Base-by-base conservation (phyloP, 1,284 basidiomycete species). In the Farysia itapuensis region DNA sequence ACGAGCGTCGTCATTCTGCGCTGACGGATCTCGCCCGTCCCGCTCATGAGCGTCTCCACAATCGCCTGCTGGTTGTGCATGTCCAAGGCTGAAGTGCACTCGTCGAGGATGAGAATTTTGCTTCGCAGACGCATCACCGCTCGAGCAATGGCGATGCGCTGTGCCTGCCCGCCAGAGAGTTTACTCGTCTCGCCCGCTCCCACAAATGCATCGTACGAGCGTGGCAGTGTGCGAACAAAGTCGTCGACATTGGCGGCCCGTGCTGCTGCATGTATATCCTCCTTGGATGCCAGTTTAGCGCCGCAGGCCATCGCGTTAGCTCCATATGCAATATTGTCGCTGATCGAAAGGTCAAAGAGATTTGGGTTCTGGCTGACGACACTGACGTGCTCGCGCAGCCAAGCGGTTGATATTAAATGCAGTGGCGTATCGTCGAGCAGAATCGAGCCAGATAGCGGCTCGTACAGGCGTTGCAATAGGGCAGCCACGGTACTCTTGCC, bases 121-220 rank as follows among this genome's bases (percentile, higher is more conserved):
- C 86, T 81, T 0, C 82, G 81, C 11, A 84, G 80, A 7, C 80
- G 75, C n/a, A 87, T 85, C 13, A 97, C 82, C 0, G 92, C 91
- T 2, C 94, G 83, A 0, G 94, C 94, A 60, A 97, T 91, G 70
- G 89, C 87, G 7, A 98, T 78, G 4, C 94, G 84, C 78, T 98
- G 94, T 2, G 88, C 89, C 75, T 98, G 94, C 1, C 94, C 94
- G 23, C 94, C 94, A 0, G 90, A 94, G 47, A 97, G 84, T 37
- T 91, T 82, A 14, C 83, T 79, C 21, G 41, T 36, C 0, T 89
- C 91, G 73, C 91, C 90, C 78, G 94, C 90, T 35, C 94, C 93
- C 1, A 97, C 81, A 43, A 81, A 75, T 0, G 91, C 95, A 35
- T 89, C 85, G 79, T 96, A 96, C 0, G 87, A 89, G 19, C 86